Evolutionary conservation across 1,284 basidiomycete species (phyloP).

Genomic region (Pterula multifida): DNA sequence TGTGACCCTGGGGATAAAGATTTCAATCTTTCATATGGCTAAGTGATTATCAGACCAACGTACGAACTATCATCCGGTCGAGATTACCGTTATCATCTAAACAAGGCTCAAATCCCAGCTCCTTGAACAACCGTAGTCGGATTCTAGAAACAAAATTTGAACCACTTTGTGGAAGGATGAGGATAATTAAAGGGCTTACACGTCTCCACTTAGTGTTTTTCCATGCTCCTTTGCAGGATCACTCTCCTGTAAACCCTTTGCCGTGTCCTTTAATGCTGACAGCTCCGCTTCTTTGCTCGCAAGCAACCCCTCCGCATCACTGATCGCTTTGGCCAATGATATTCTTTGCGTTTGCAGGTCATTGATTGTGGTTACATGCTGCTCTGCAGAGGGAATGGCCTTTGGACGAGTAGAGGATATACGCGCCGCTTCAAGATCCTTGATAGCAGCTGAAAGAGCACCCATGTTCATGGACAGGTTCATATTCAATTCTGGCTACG

Average conservation of each 20-base stretch:
- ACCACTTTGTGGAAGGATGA: not conserved
- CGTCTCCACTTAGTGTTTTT: conserved; percentile 49
- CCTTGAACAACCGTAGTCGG: conserved; percentile 53
- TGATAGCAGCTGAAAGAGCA: conserved; percentile 39
- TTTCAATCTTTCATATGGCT: not conserved
- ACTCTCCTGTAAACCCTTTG: conserved; percentile 43
- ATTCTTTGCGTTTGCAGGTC: conserved; percentile 50
- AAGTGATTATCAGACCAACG: conserved; percentile 17
- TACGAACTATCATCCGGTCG: conserved; percentile 56
- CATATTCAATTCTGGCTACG: not conserved
- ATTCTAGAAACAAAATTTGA: conserved; percentile 32
- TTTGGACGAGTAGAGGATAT: conserved; percentile 57
- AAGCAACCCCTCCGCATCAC: conserved; percentile 52
- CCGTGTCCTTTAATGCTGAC: conserved; percentile 50
- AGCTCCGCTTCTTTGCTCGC: conserved; percentile 60
- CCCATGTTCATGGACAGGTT: not conserved
- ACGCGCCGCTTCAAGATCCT: conserved; percentile 54
- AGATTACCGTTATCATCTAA: conserved; percentile 36
- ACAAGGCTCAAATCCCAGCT: conserved; percentile 58
- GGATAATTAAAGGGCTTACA: conserved; percentile 51
- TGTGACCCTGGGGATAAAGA: conserved; percentile 30
- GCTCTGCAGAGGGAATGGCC: conserved; percentile 52
- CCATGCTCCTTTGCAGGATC: conserved; percentile 63
- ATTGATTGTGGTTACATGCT: conserved; percentile 48
- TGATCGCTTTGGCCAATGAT: conserved; percentile 63